phyloP scores from a whole-genome alignment of 139 green algal genomes.

The Micractinium conductrix region DNA sequence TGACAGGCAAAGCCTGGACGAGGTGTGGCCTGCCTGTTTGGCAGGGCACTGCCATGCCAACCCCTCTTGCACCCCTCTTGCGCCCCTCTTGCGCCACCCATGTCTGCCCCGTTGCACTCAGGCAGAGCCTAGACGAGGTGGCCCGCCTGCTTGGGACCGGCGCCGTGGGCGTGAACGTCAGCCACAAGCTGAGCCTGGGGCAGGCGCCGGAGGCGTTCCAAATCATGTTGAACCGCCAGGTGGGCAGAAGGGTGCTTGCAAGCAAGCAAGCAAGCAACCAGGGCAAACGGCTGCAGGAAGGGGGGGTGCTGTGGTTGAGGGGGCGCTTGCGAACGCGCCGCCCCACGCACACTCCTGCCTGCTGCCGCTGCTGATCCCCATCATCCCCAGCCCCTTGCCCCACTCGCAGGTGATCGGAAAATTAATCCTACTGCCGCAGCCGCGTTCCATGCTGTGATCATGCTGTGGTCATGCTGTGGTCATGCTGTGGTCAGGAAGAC shows the following conservation, averaged over 20 bases:
- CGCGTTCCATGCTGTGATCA: constrained; percentile 24
- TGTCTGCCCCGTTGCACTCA: not conserved
- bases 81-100: no score
- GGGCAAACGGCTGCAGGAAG: no score
- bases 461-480: no score
- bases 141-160: constrained; percentile 59
- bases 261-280: no score
- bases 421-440: constrained; percentile 57
- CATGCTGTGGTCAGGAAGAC: no score
- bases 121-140: constrained; percentile 62
- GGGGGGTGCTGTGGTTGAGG: not conserved
- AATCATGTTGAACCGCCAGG: constrained; percentile 19
- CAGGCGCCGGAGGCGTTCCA: not conserved
- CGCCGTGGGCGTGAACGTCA: constrained; percentile 61
- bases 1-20: not conserved
- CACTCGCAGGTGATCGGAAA: constrained; percentile 67
- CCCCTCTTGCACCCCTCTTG: no score
- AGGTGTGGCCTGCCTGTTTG: no score
- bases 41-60: no score
- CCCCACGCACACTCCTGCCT: not conserved
- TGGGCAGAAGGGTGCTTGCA: no score
- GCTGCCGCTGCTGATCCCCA: not conserved
- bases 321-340: no score
- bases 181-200: constrained; percentile 47
- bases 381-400: not conserved